Conservation (phyloP, 1,284 basidiomycete species). For the Microbotryum intermedium region DNA sequence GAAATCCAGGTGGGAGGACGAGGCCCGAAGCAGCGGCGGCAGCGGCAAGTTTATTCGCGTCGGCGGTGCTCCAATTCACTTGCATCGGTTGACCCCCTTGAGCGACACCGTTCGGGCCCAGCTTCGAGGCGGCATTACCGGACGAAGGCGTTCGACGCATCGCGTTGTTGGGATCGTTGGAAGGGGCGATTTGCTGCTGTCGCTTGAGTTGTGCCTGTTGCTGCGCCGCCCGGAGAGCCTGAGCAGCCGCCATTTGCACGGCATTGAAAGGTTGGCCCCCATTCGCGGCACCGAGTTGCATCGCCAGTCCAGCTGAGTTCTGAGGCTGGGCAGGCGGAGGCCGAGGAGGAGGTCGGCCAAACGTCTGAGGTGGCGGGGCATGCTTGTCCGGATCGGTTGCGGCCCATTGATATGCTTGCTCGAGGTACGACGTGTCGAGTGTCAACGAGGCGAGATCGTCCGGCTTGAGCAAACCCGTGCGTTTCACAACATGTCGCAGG, state of each 20-base stretch:
- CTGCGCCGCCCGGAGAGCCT: background rate
- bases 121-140: too few relatives aligned
- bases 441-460: conserved; percentile 25
- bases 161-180: too few relatives aligned
- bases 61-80: background rate
- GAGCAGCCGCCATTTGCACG: background rate
- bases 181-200: background rate
- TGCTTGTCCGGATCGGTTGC: conserved; percentile 26
- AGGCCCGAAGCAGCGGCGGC: background rate
- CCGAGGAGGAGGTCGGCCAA: conserved; percentile 25
- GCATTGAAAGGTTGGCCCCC: background rate
- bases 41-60: background rate
- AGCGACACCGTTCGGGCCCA: background rate
- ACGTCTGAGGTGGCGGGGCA: conserved; percentile 22
- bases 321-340: conserved; percentile 7
- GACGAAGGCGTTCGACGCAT: too few relatives aligned
- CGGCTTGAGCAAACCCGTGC: conserved; percentile 20
- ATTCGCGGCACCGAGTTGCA: background rate
- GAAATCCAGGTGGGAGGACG: background rate
- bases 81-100: background rate
- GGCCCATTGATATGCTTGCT: conserved; percentile 30
- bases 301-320: background rate
- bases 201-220: conserved; percentile 2
- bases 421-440: conserved; percentile 28
- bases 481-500: conserved; percentile 23